A percentile compares a stretch with the other conserved stretches of the same genome.
phyloP scores from a whole-genome alignment of 768 basidiomycete species.

The Tylopilus rubrobrunneus region DNA sequence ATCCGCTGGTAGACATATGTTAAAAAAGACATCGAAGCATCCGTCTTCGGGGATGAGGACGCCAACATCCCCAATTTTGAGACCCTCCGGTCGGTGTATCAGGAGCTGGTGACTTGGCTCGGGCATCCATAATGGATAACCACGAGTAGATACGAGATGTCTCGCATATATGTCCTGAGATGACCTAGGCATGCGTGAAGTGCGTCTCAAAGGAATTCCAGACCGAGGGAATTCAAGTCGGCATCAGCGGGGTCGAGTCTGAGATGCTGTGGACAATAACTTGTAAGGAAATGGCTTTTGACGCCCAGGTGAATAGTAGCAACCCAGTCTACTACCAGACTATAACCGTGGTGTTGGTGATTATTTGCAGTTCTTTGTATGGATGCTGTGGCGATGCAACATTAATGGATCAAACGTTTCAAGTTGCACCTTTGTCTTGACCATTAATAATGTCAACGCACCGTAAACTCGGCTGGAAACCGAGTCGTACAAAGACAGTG shows the following conservation, averaged over 20 bases:
- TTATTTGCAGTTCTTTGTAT: no score
- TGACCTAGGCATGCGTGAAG: neutral
- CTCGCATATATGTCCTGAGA: neutral
- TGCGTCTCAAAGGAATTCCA: no score
- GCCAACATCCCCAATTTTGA: conserved; percentile 35
- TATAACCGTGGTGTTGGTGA: no score
- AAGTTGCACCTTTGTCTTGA: no score
- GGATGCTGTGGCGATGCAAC: conserved; percentile 11
- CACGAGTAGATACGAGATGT: neutral
- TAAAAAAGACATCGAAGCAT: conserved; percentile 36
- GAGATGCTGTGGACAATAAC: no score
- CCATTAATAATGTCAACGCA: conserved; percentile 21
- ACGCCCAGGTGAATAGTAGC: no score
- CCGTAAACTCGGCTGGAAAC: neutral
- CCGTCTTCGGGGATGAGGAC: conserved; percentile 18
- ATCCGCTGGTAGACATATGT: conserved; percentile 31
- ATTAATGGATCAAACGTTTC: neutral
- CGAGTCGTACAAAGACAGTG: conserved; percentile 6
- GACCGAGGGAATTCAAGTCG: no score
- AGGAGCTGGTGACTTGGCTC: conserved; percentile 2
- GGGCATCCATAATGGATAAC: neutral
- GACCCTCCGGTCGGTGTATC: conserved; percentile 23
- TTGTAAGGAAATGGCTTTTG: no score
- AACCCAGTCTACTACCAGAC: no score
- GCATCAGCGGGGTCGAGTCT: no score